A percentile compares a stretch with the other conserved stretches of the same genome.
Evolutionary conservation across 1,284 basidiomycete species (phyloP).

Genomic region (Volvariella surrecta): DNA sequence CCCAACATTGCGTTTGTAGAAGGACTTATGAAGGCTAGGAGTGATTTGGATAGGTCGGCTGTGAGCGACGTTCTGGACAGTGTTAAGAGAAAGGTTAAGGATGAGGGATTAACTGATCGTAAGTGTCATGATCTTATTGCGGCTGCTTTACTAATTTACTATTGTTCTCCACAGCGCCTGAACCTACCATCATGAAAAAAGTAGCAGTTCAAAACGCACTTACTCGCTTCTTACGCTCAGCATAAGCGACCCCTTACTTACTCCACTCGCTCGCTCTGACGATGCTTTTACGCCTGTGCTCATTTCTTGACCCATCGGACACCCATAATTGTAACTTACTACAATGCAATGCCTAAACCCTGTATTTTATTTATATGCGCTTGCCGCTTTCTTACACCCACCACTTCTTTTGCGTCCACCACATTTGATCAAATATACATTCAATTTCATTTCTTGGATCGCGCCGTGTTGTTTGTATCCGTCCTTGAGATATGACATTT

Average conservation of each 20-base stretch:
- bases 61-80: constrained; percentile 94
- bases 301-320: too few species aligned
- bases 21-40: constrained; percentile 80
- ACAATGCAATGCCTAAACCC: constrained; percentile 7
- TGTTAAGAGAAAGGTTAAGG: constrained; percentile 86
- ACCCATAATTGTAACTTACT: too few species aligned
- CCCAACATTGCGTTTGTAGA: constrained; percentile 92
- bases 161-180: constrained; percentile 40
- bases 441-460: too few species aligned
- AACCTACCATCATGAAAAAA: constrained; percentile 84
- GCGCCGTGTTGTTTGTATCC: too few species aligned
- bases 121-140: constrained; percentile 37
- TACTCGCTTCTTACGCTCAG: constrained; percentile 52
- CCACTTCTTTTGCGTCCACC: neutral
- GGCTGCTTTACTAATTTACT: constrained; percentile 8
- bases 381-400: constrained; percentile 3
- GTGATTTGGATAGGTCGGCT: constrained; percentile 83
- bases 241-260: too few species aligned
- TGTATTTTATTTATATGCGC: constrained; percentile 1
- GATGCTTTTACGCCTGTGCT: too few species aligned
- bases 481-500: too few species aligned
- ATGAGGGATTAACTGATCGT: constrained; percentile 81
- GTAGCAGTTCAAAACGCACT: constrained; percentile 69
- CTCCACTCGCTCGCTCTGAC: neutral
- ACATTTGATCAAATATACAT: too few species aligned